Percentiles rank a stretch among this genome's conserved stretches.
phyloP scores from a whole-genome alignment of 2,329 filamentous ascomycete genomes.

The Alternaria panax region DNA sequence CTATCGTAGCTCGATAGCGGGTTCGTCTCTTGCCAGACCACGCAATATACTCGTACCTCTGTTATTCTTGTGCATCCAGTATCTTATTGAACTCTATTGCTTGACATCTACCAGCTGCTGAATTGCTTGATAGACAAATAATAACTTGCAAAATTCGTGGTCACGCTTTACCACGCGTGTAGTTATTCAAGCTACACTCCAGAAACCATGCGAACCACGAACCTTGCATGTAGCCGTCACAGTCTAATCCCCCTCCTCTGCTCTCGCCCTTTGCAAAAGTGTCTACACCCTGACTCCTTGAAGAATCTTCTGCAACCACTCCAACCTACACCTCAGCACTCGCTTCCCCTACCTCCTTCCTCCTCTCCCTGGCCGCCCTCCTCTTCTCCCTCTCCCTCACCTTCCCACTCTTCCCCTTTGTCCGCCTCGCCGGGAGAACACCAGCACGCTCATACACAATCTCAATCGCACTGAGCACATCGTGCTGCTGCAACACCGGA shows the following conservation, averaged over 20 bases:
- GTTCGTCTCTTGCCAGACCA: too few relatives aligned
- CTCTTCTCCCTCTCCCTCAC: constrained; percentile 11
- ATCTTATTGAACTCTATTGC: too few relatives aligned
- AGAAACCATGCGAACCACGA: neutral
- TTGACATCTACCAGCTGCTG: too few relatives aligned
- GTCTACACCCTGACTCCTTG: neutral
- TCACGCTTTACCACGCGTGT: rapidly evolving
- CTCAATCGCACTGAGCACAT: constrained; percentile 14
- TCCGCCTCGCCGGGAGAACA: constrained; percentile 10
- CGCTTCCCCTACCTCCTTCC: neutral
- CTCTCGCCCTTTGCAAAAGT: neutral
- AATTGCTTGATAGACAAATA: neutral
- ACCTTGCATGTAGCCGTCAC: neutral
- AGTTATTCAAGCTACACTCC: neutral
- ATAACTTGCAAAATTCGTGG: neutral
- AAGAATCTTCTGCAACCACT: neutral
- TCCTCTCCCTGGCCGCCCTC: constrained; percentile 8
- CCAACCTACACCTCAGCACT: neutral
- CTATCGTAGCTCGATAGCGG: too few relatives aligned
- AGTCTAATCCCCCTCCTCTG: too few relatives aligned
- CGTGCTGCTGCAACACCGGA: neutral
- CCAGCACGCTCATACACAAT: constrained; percentile 20
- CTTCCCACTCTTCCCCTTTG: constrained; percentile 15
- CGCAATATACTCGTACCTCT: too few relatives aligned
- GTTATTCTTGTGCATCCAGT: too few relatives aligned